These are phyloP conservation scores for Debaryomyces sp. DNA, from an alignment of 1,139 yeast genomes.

Conservation along the genomic window DNA sequence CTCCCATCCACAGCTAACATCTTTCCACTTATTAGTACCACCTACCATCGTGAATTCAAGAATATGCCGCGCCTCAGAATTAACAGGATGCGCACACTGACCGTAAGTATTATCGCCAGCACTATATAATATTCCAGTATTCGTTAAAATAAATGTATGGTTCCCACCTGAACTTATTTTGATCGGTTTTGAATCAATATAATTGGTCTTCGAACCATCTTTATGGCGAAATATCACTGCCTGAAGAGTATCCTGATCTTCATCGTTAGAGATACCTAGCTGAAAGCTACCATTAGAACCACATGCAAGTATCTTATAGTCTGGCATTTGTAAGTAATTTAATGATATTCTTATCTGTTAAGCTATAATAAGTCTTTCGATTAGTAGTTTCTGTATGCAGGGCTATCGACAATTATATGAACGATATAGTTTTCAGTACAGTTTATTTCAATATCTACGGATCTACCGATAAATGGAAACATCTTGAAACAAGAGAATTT, in stretches of 20 bases:
- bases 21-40: conserved; percentile 34
- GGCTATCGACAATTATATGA: not conserved
- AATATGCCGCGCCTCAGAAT: conserved; percentile 8
- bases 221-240: conserved; percentile 23
- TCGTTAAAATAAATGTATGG: conserved; percentile 67
- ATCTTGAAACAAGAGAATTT: no score
- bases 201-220: conserved; percentile 11
- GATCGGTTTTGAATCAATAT: conserved; percentile 23
- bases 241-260: conserved; percentile 48
- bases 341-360: not conserved
- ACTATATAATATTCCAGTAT: conserved; percentile 54
- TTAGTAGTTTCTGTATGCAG: not conserved
- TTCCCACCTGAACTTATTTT: conserved; percentile 81
- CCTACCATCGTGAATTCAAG: conserved; percentile 27
- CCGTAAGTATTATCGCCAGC: conserved; percentile 63
- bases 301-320: conserved; percentile 49
- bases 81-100: conserved; percentile 49
- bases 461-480: no score
- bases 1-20: conserved; percentile 78
- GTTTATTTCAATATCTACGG: no score
- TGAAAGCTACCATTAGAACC: conserved; percentile 88
- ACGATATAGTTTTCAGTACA: no score
- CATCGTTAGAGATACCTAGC: conserved; percentile 62
- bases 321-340: not conserved
- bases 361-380: no score